Conservation (phyloP, 768 basidiomycete species). For the Mycena leptocephala region DNA sequence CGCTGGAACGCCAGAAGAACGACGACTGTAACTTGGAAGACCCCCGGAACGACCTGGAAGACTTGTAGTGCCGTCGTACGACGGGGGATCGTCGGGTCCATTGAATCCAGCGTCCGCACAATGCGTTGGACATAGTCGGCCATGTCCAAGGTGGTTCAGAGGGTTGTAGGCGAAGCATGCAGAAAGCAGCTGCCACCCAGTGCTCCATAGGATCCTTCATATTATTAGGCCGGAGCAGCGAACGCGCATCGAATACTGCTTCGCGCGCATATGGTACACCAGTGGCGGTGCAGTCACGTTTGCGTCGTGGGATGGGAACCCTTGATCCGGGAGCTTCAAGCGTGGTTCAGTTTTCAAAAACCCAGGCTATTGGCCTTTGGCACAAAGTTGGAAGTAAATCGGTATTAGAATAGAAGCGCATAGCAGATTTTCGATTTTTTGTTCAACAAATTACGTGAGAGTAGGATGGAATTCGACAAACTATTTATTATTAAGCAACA, state of each 20-base stretch:
- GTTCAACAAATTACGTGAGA: too few species aligned
- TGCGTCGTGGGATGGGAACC: too few species aligned
- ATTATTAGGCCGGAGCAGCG: conserved; percentile 2
- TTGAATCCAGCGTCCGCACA: conserved; percentile 30
- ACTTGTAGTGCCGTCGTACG: background rate
- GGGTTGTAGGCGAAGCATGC: conserved; percentile 11
- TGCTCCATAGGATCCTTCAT: conserved; percentile 13
- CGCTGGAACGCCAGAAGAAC: background rate
- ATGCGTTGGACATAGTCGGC: conserved; percentile 36
- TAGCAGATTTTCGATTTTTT: too few species aligned
- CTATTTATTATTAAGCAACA: too few species aligned
- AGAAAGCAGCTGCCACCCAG: conserved; percentile 4
- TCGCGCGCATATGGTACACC: background rate
- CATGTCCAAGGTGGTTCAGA: conserved; percentile 20
- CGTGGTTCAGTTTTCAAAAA: too few species aligned
- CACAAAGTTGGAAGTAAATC: too few species aligned
- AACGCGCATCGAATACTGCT: background rate
- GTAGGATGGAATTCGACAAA: too few species aligned
- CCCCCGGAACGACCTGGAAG: background rate
- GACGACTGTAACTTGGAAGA: conserved; percentile 24
- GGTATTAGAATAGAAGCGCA: too few species aligned
- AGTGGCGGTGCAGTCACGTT: too few species aligned
- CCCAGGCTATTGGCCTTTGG: too few species aligned
- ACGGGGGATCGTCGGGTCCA: conserved; percentile 32
- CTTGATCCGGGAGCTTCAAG: too few species aligned